Percentiles rank a stretch among this genome's conserved stretches.
Evolutionary conservation across 2,329 filamentous ascomycete species (phyloP).

Genomic region (Calcarisporium arbuscula): DNA sequence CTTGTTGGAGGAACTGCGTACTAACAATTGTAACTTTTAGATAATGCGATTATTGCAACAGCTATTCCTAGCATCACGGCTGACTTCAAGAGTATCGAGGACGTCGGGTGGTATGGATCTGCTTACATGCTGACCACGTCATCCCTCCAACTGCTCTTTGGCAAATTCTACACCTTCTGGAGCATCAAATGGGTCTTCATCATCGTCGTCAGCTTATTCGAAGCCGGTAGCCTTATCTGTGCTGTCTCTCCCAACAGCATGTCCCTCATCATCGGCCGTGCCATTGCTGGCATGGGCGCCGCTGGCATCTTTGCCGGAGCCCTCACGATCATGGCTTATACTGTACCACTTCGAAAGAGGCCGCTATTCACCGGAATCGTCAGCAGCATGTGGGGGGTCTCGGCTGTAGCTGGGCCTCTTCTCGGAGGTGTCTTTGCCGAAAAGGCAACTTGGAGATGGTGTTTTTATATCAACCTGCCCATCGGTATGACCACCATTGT

Average conservation of each 20-base stretch:
- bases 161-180: constrained; percentile 39
- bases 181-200: constrained; percentile 36
- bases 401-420: constrained; percentile 28
- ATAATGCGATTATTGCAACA: constrained; percentile 36
- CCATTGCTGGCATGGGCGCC: constrained; percentile 31
- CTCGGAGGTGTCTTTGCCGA: constrained; percentile 30
- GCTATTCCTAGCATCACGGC: constrained; percentile 38
- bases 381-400: constrained; percentile 39
- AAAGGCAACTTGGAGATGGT: constrained; percentile 32
- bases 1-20: not conserved
- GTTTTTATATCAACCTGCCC: constrained; percentile 34
- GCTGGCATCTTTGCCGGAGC: constrained; percentile 41
- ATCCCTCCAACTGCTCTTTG: constrained; percentile 32
- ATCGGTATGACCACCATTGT: constrained; percentile 26
- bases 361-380: constrained; percentile 30
- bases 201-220: constrained; percentile 31
- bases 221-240: constrained; percentile 37
- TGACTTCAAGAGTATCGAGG: constrained; percentile 35
- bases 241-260: constrained; percentile 24
- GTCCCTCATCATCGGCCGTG: constrained; percentile 28
- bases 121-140: constrained; percentile 35
- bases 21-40: no score
- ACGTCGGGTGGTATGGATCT: constrained; percentile 45
- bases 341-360: constrained; percentile 25
- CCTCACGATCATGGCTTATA: constrained; percentile 33